Evolutionary conservation across 1,284 basidiomycete genomes (phyloP), one percentile per base, ranked within the genome.

Genomic region (Leccinum fuscescens): DNA sequence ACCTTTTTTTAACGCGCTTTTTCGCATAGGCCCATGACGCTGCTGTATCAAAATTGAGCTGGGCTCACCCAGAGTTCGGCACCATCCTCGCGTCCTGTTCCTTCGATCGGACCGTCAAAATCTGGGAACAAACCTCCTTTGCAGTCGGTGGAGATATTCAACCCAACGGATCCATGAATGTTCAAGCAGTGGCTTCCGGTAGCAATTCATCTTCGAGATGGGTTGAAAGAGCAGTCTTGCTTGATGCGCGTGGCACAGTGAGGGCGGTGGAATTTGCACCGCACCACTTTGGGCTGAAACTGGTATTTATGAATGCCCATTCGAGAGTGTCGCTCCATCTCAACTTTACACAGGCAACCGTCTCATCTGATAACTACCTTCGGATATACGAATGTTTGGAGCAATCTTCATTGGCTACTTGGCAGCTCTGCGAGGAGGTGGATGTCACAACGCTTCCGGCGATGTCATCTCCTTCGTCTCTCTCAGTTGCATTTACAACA

Each of bases 381-480:
- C 85, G 95, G 20, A 82, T 96, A 56, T 96, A 97, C 75, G 93
- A 96, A 69, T 96, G 93, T 69, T 80, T 95, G 11, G 93, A 96
- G 65, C 86, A 87, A 69, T 90, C 92, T 0, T 85, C 88, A 12
- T 80, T 93, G 60, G 79, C 85, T 20, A 86, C 86, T 29, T 97
- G 94, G 93, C 86, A 88, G 54, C 79, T 94, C 4, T 77, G 82
- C 0, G 87, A 94, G 67, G 90, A 94, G 71, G 80, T 94, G 14
- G 91, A 96, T 71, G 79, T 96, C 9, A 82, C 83, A 3, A 74
- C 80, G 4, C 79, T 89, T 24, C 81, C 83, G 0, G 73, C 82
- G 1, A 71, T 76, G 12, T 76, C 79, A 20, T 79, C 75, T 22
- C 80, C 76, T 17, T 80, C 75, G n/a, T 78, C 69, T 65, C 79